Percentiles rank a stretch among this genome's conserved stretches.
These are phyloP conservation scores for Arthrocladium fulminans DNA, from an alignment of 2,329 filamentous ascomycete genomes.

Conservation along the genomic window DNA sequence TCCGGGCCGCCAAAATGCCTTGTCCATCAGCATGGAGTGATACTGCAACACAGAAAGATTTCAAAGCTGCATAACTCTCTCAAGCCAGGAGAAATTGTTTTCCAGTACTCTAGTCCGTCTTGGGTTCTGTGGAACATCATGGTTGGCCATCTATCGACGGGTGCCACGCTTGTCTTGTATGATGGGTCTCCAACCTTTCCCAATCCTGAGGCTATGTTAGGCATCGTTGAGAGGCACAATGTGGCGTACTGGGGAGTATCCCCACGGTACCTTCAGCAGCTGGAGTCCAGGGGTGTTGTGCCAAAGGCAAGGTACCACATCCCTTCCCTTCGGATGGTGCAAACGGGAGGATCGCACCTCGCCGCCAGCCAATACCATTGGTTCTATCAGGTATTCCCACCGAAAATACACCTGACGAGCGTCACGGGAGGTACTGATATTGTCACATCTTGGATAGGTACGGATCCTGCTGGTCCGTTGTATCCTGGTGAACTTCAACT, in stretches of 20 bases:
- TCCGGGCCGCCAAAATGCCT: constrained; percentile 37
- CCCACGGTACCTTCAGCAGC: constrained; percentile 35
- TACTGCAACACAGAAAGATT: constrained; percentile 38
- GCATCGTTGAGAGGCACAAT: constrained; percentile 28
- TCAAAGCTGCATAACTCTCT: constrained; percentile 36
- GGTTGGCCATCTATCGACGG: constrained; percentile 33
- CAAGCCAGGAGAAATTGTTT: constrained; percentile 31
- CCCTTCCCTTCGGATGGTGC: constrained; percentile 33
- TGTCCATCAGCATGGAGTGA: constrained; percentile 36
- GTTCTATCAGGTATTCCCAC: constrained; percentile 35
- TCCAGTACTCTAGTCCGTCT: constrained; percentile 39
- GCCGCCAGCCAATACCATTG: constrained; percentile 36
- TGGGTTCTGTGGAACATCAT: constrained; percentile 40
- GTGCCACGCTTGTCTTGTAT: constrained; percentile 35
- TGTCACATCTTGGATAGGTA: constrained; percentile 26
- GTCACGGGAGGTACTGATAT: constrained; percentile 39
- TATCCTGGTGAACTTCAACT: constrained; percentile 39
- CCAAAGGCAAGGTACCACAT: constrained; percentile 28
- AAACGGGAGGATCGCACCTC: constrained; percentile 37
- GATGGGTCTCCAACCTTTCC: constrained; percentile 37
- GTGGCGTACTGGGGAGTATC: constrained; percentile 36
- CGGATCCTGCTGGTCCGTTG: constrained; percentile 33
- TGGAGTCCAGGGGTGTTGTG: constrained; percentile 25
- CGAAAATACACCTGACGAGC: constrained; percentile 31
- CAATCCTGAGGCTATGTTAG: constrained; percentile 27